Evolutionary conservation across 2,329 filamentous ascomycete genomes (phyloP).

Genomic region (Phyllosticta citribraziliensis): DNA sequence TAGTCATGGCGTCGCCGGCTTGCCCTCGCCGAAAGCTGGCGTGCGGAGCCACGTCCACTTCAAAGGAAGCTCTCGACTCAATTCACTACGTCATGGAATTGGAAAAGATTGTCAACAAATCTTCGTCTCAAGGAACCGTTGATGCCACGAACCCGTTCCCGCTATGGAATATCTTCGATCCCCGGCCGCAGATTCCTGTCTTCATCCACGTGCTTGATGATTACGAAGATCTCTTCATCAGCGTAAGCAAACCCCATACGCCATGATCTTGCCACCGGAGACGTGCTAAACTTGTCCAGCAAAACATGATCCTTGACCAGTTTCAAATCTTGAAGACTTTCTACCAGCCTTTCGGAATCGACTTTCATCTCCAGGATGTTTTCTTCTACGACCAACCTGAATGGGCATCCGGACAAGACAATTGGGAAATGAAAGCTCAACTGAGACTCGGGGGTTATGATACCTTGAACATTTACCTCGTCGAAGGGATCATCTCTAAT

Average conservation of each 20-base stretch:
- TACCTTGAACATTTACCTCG: conserved; percentile 19
- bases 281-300: neutral
- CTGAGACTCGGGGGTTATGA: conserved; percentile 18
- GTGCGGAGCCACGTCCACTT: neutral
- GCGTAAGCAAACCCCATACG: too few relatives aligned
- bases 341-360: conserved; percentile 9
- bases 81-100: neutral
- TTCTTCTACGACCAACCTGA: conserved; percentile 9
- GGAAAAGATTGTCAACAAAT: neutral
- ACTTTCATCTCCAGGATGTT: conserved; percentile 9
- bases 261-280: too few relatives aligned
- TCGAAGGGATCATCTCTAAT: neutral
- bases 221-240: too few relatives aligned
- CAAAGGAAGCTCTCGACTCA: neutral
- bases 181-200: too few relatives aligned
- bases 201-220: too few relatives aligned
- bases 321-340: conserved; percentile 12
- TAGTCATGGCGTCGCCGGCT: neutral
- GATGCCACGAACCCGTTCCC: too few relatives aligned
- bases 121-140: neutral
- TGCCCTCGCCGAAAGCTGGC: neutral
- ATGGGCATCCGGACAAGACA: conserved; percentile 1
- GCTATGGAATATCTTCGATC: too few relatives aligned
- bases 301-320: conserved; percentile 2
- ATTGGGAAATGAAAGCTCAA: conserved; percentile 11